A percentile compares a stretch with the other conserved stretches of the same genome.
phyloP scores from a whole-genome alignment of 345 rosid genomes.

The Trapa incisa region DNA sequence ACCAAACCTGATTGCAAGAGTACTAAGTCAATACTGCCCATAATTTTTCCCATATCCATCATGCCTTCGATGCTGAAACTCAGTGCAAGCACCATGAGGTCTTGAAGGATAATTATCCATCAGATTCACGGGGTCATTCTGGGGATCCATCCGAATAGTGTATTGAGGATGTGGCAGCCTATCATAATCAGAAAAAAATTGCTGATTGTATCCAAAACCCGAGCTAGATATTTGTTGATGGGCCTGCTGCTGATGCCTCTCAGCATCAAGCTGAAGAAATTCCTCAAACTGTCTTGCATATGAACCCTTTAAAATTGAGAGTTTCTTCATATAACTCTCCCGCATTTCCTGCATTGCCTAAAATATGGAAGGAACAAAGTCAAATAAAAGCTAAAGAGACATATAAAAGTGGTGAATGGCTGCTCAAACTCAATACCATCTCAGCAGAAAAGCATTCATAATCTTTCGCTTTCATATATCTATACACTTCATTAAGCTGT shows the following conservation, averaged over 20 bases:
- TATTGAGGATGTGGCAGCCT: conserved; percentile 45
- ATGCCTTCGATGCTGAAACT: conserved; percentile 70
- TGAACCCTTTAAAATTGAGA: conserved; percentile 42
- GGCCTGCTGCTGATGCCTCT: conserved; percentile 64
- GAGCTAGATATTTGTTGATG: conserved; percentile 42
- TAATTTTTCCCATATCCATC: conserved; percentile 75
- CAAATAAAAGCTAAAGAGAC: conserved; percentile 8
- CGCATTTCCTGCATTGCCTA: conserved; percentile 83
- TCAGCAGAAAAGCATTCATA: neutral
- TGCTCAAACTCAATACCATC: neutral
- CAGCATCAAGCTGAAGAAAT: conserved; percentile 71
- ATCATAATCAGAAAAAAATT: conserved; percentile 51
- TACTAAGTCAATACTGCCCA: conserved; percentile 49
- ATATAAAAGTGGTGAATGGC: neutral
- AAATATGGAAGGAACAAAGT: conserved; percentile 27
- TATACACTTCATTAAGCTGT: neutral
- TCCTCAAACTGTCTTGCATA: conserved; percentile 78
- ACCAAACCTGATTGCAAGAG: conserved; percentile 31
- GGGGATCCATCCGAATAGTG: conserved; percentile 44
- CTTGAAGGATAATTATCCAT: conserved; percentile 58
- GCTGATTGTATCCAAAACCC: conserved; percentile 69
- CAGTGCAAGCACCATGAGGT: conserved; percentile 55
- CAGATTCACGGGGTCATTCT: conserved; percentile 49
- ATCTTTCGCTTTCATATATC: neutral
- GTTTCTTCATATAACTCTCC: conserved; percentile 73